These are phyloP conservation scores for Gloeostereum incarnatum DNA, from an alignment of 768 basidiomycete species.

Conservation along the genomic window DNA sequence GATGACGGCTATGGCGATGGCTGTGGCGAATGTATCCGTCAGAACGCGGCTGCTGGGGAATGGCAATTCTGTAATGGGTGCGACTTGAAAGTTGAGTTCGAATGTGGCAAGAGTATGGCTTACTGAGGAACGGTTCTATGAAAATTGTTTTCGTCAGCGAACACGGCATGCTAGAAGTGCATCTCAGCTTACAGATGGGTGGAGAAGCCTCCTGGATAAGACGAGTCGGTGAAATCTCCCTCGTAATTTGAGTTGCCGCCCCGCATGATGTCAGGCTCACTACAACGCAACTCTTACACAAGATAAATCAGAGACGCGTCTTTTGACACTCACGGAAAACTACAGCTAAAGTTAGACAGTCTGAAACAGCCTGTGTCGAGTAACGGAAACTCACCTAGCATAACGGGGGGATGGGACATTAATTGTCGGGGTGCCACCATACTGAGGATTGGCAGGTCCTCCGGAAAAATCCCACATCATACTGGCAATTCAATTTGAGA, in stretches of 20 bases:
- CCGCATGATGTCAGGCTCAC: background rate
- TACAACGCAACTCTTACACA: background rate
- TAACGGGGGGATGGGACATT: constrained; percentile 20
- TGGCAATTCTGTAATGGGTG: background rate
- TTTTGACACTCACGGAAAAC: background rate
- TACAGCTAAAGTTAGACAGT: background rate
- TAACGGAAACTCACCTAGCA: constrained; percentile 6
- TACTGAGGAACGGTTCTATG: background rate
- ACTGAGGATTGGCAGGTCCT: constrained; percentile 12
- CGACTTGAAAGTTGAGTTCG: background rate
- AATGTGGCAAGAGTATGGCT: background rate
- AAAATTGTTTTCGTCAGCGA: background rate
- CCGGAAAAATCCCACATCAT: constrained; percentile 33
- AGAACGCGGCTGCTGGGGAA: background rate
- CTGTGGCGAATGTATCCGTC: background rate
- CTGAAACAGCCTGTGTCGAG: too few relatives aligned
- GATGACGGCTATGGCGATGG: constrained; percentile 5
- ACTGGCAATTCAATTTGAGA: constrained; percentile 14
- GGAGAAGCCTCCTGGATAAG: background rate
- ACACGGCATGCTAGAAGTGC: background rate
- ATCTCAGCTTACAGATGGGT: background rate
- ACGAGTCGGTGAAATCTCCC: background rate
- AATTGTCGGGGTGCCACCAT: constrained; percentile 16
- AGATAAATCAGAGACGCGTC: background rate
- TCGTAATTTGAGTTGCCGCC: background rate